Conservation (phyloP, 2,329 filamentous ascomycete species). For the Karstenula rhodostoma region DNA sequence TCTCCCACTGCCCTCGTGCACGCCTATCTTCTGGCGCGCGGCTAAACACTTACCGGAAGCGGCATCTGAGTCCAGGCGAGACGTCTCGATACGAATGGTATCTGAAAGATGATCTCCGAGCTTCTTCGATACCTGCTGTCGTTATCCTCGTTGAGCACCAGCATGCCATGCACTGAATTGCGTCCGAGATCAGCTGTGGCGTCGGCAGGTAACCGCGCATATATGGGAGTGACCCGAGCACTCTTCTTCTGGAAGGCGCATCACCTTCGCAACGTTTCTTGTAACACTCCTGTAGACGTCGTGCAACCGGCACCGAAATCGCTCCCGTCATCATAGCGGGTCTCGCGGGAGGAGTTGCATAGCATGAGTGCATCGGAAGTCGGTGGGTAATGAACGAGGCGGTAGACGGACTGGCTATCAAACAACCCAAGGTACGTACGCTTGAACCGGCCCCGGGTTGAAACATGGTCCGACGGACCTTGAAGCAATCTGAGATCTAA, state of each 20-base stretch:
- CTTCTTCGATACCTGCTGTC: slow-evolving; percentile 4
- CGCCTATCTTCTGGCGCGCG: slow-evolving; percentile 4
- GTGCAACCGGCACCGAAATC: not conserved
- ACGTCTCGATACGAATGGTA: not conserved
- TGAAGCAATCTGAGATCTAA: not conserved
- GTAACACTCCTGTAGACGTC: not conserved
- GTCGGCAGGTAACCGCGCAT: slow-evolving; percentile 6
- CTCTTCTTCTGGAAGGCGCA: not conserved
- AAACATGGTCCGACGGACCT: not conserved
- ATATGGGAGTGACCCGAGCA: not conserved
- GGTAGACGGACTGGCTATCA: not conserved
- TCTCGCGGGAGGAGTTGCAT: not conserved
- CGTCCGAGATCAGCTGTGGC: slow-evolving; percentile 10
- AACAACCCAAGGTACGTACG: not conserved
- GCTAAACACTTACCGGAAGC: slow-evolving; percentile 7
- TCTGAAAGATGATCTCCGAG: not conserved
- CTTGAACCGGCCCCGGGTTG: not conserved
- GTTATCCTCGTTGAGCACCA: not conserved
- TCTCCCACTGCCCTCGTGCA: not conserved
- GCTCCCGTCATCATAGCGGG: not conserved
- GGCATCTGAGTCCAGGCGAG: slow-evolving; percentile 1
- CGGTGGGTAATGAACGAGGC: not conserved
- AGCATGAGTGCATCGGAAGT: not conserved
- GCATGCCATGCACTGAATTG: not conserved
- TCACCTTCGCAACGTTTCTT: slow-evolving; percentile 1